Conservation (phyloP, 768 basidiomycete species). For the Neoboletus brunneissimus region DNA sequence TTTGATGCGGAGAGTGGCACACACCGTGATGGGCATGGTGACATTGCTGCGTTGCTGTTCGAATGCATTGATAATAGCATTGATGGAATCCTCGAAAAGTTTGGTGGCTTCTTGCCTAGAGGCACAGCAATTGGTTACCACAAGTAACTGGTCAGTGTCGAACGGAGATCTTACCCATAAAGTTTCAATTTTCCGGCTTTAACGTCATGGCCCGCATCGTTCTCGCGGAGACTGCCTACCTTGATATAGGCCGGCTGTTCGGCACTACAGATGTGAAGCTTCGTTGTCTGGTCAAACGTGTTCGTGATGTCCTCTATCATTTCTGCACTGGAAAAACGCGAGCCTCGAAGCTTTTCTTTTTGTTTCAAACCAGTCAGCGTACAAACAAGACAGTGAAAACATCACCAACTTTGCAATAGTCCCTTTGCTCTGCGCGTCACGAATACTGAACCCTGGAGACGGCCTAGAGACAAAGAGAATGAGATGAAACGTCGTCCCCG, state of each 20-base stretch:
- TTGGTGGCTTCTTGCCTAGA: slow-evolving; percentile 35
- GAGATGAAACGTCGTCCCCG: not conserved
- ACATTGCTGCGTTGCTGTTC: slow-evolving; percentile 24
- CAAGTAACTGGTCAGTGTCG: too few relatives aligned
- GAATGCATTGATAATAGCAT: slow-evolving; percentile 32
- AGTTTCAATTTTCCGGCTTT: slow-evolving; percentile 36
- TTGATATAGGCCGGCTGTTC: slow-evolving; percentile 36
- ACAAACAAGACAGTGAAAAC: not conserved
- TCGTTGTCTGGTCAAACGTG: slow-evolving; percentile 36
- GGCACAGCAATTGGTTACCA: not conserved
- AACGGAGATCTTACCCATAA: slow-evolving; percentile 26
- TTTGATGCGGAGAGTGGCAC: not conserved
- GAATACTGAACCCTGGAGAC: slow-evolving; percentile 38
- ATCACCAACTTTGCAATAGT: slow-evolving; percentile 27
- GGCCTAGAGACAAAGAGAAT: slow-evolving; percentile 18
- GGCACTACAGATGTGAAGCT: slow-evolving; percentile 36
- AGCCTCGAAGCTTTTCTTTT: slow-evolving; percentile 19
- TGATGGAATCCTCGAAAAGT: slow-evolving; percentile 43
- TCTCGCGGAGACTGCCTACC: slow-evolving; percentile 38
- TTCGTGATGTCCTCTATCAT: slow-evolving; percentile 32
- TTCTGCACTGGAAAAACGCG: slow-evolving; percentile 25
- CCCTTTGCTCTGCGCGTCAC: slow-evolving; percentile 31
- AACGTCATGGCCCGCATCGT: slow-evolving; percentile 31
- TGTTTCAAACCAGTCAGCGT: not conserved
- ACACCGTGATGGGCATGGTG: slow-evolving; percentile 28